Conservation (phyloP, 2,329 filamentous ascomycete genomes). For the Botrytis deweyae region DNA sequence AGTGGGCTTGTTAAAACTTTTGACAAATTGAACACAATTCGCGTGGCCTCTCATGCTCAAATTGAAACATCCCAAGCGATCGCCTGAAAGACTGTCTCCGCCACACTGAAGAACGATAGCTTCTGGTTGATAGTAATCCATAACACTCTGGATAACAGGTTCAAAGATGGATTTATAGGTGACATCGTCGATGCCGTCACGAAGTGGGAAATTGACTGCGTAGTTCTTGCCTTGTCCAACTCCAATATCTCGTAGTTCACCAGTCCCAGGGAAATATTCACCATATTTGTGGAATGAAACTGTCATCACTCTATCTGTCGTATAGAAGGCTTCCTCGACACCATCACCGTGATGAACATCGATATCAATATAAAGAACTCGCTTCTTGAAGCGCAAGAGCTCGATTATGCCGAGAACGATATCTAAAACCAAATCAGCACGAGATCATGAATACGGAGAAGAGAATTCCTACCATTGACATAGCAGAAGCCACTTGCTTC, state of each 20-base stretch:
- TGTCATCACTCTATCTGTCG: conserved; percentile 88
- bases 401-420: conserved; percentile 96
- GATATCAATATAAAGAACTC: conserved; percentile 97
- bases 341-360: conserved; percentile 93
- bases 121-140: conserved; percentile 83
- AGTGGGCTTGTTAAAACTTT: conserved; percentile 78
- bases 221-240: conserved; percentile 88
- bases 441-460: conserved; percentile 20
- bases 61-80: conserved; percentile 95
- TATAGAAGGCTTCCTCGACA: conserved; percentile 91
- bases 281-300: conserved; percentile 97
- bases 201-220: conserved; percentile 84
- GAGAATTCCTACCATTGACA: conserved; percentile 72
- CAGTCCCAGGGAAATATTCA: conserved; percentile 92
- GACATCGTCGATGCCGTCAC: conserved; percentile 86
- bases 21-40: conserved; percentile 89
- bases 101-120: conserved; percentile 96
- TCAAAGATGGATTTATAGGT: conserved; percentile 92
- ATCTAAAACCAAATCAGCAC: conserved; percentile 59
- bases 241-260: conserved; percentile 81
- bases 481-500: conserved; percentile 98
- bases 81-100: conserved; percentile 89
- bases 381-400: conserved; percentile 83
- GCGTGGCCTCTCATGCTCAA: conserved; percentile 95
- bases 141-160: conserved; percentile 81